Evolutionary conservation across 306 rosid species (phyloP).

Genomic region (Luffa acutangula): DNA sequence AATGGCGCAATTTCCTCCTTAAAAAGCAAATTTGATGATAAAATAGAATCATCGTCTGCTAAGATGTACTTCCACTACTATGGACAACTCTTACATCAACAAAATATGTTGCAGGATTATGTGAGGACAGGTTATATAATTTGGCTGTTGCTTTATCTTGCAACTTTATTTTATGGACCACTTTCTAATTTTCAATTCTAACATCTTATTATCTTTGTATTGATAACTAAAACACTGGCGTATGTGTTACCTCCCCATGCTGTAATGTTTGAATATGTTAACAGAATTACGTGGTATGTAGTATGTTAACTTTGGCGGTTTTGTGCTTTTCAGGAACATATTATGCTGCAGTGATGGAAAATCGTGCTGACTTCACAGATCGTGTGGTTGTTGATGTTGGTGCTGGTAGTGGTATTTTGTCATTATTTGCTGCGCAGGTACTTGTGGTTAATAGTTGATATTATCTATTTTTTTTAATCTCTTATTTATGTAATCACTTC

Average conservation of each 20-base stretch:
- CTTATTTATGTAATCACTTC: neutral
- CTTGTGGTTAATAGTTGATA: neutral
- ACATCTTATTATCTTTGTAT: neutral
- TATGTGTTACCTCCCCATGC: neutral
- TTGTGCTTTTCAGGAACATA: conserved; percentile 55
- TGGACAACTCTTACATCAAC: conserved; percentile 92
- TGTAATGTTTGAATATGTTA: neutral
- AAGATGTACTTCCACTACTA: conserved; percentile 97
- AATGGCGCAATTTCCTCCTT: conserved; percentile 44
- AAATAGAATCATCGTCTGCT: conserved; percentile 87
- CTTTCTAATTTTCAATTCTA: neutral
- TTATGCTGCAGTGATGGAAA: conserved; percentile 85
- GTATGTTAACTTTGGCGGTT: neutral
- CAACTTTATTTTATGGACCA: neutral
- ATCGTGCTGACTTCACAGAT: conserved; percentile 70
- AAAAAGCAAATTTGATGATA: conserved; percentile 82
- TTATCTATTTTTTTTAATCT: neutral
- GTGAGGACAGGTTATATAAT: conserved; percentile 75
- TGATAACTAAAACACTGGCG: neutral
- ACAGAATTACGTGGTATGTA: neutral
- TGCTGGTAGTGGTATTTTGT: conserved; percentile 95
- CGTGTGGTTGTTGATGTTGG: conserved; percentile 96
- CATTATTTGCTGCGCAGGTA: conserved; percentile 99
- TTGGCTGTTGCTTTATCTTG: conserved; percentile 6
- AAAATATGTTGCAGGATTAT: conserved; percentile 94